Conservation (phyloP, 495 filamentous ascomycete species). For the Neurospora pannonica region DNA sequence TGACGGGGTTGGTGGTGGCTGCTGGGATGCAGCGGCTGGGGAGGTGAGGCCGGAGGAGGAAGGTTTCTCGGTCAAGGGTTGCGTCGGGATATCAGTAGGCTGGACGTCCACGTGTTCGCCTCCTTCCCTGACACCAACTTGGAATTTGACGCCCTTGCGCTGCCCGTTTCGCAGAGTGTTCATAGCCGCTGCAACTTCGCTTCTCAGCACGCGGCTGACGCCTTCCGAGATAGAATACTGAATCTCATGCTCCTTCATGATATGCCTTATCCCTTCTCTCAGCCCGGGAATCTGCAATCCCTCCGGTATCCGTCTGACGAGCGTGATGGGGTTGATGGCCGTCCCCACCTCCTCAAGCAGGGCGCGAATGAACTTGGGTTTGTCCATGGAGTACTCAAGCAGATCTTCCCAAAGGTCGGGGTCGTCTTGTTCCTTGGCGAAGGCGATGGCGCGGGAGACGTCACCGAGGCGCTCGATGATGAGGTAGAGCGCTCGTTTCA, state of each 20-base stretch:
- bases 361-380: conserved; percentile 85
- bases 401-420: conserved; percentile 90
- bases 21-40: neutral
- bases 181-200: conserved; percentile 81
- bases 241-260: conserved; percentile 89
- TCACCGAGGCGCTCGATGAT: conserved; percentile 85
- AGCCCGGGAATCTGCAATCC: conserved; percentile 86
- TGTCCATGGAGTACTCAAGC: conserved; percentile 91
- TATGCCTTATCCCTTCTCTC: conserved; percentile 68
- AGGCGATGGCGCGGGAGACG: conserved; percentile 83
- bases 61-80: conserved; percentile 8
- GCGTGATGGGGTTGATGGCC: conserved; percentile 76
- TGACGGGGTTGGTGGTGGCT: neutral
- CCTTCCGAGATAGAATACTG: conserved; percentile 85
- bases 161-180: conserved; percentile 65
- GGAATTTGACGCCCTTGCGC: conserved; percentile 78
- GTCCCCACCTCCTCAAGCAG: conserved; percentile 91
- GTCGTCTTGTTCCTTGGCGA: conserved; percentile 87
- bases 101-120: conserved; percentile 32
- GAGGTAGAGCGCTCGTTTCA: conserved; percentile 77
- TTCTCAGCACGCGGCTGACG: conserved; percentile 73
- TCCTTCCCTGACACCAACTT: conserved; percentile 45
- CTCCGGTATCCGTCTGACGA: conserved; percentile 84
- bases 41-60: neutral
- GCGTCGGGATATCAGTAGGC: conserved; percentile 17